Base-by-base conservation (phyloP, 2,329 filamentous ascomycete genomes). In the Akanthomyces lecanii region DNA sequence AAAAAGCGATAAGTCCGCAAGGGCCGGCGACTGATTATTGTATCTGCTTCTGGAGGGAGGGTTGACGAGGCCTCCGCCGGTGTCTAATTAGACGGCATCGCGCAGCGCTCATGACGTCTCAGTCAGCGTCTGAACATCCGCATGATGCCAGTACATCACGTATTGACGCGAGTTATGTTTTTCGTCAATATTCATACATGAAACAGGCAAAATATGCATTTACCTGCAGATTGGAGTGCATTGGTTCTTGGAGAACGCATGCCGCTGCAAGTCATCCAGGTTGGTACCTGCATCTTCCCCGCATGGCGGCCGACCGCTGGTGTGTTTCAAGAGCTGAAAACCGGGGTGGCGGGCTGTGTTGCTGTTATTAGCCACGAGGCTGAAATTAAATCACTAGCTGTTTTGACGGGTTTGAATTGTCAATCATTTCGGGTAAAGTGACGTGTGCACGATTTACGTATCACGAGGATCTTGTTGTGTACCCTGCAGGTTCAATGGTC, bases 281-380 rank as follows among this genome's bases (percentile, higher is more conserved):
- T 52, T 52, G 47, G 18, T 51, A 42, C 33, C 45, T 44, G 47
- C 40, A 54, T 25, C 38, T 54, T 45, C 47, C 50, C 38, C 48
- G 47, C 47, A 61, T 45, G n/a, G 33, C 33, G 7, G 18, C 38
- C 12, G 33, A 36, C 33, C 16, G 21, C 30, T 56, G 55, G 44
- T 11, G 58, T 53, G 58, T 61, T 53, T 61, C 50, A 61, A 45
- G 40, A 54, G 58, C 58, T 54, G 58, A 61, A 12, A 12, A 8
- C 58, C 4, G 28, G 40, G 58, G 50, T 54, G 45, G 21, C 47
- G 47, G 45, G 36, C 48, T 52, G 40, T 47, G 48, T 38, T 40
- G 58, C 21, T 12, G 53, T 61, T 42, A 44, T 25, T 44, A 61
- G 25, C 40, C 25, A 55, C 53, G 47, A 52, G 47, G 57, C 57